These are phyloP conservation scores for Pseudocercospora fijiensis DNA, from an alignment of 2,329 filamentous ascomycete species.

Conservation along the genomic window DNA sequence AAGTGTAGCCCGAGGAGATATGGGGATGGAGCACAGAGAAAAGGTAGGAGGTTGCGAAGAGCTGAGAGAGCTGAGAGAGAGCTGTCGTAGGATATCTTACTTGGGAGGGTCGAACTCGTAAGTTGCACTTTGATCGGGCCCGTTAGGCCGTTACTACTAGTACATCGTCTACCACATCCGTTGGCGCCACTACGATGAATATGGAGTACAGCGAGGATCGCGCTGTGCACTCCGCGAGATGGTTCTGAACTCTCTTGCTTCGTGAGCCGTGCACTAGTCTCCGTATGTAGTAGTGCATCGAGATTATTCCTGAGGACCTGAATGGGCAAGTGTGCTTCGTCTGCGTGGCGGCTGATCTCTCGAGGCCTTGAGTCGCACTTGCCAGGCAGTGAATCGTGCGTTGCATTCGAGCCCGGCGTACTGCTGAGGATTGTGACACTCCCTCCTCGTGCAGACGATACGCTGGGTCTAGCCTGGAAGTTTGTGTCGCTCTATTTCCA, in stretches of 20 bases:
- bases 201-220: background rate
- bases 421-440: background rate
- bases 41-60: background rate
- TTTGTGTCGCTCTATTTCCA: background rate
- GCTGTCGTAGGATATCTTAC: background rate
- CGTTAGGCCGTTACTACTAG: background rate
- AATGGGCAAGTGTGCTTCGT: background rate
- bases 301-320: background rate
- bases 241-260: slow-evolving; percentile 3
- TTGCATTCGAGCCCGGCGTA: background rate
- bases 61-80: background rate
- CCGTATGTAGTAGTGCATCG: background rate
- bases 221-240: slow-evolving; percentile 8
- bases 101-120: background rate
- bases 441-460: slow-evolving; percentile 1
- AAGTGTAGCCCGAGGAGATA: background rate
- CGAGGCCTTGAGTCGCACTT: background rate
- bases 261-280: slow-evolving; percentile 3
- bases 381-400: background rate
- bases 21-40: background rate
- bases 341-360: background rate
- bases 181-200: background rate
- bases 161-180: background rate
- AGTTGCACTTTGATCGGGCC: background rate
- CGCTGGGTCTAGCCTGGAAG: background rate